These are phyloP conservation scores for Macroventuria anomochaeta DNA, from an alignment of 2,329 filamentous ascomycete genomes.

Conservation along the genomic window DNA sequence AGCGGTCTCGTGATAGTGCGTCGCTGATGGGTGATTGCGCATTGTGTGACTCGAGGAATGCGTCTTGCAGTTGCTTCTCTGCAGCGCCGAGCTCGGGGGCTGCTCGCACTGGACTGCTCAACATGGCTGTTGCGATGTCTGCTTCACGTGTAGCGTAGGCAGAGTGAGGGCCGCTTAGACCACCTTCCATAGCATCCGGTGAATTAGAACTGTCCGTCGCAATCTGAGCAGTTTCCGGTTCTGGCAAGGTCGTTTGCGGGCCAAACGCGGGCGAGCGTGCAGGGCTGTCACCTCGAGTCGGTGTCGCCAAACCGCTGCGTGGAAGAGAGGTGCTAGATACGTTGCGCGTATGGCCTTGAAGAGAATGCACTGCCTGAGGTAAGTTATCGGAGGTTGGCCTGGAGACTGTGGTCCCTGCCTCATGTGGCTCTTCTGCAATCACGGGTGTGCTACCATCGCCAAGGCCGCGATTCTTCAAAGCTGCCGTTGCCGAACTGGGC, in stretches of 20 bases:
- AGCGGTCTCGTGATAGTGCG: slow-evolving; percentile 42
- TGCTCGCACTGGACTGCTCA: slow-evolving; percentile 28
- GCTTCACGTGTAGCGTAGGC: slow-evolving; percentile 46
- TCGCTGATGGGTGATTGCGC: slow-evolving; percentile 38
- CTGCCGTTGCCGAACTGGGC: slow-evolving; percentile 53
- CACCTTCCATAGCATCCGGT: slow-evolving; percentile 33
- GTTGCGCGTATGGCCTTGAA: slow-evolving; percentile 50
- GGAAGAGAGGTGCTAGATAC: slow-evolving; percentile 47
- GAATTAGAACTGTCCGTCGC: slow-evolving; percentile 49
- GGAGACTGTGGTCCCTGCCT: slow-evolving; percentile 45
- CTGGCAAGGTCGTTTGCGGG: slow-evolving; percentile 52
- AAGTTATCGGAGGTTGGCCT: slow-evolving; percentile 43
- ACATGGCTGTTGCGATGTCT: slow-evolving; percentile 44
- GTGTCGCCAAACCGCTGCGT: slow-evolving; percentile 64
- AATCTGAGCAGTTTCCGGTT: slow-evolving; percentile 57
- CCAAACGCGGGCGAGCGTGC: slow-evolving; percentile 64
- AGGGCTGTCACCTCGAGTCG: slow-evolving; percentile 65
- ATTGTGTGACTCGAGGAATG: slow-evolving; percentile 46
- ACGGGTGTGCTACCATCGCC: slow-evolving; percentile 57
- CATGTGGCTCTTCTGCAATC: slow-evolving; percentile 61
- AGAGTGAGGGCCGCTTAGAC: slow-evolving; percentile 30
- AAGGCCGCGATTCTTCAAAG: slow-evolving; percentile 48
- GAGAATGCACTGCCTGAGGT: slow-evolving; percentile 29
- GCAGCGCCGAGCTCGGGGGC: slow-evolving; percentile 36
- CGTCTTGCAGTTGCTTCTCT: slow-evolving; percentile 43